Percentiles rank a stretch among this genome's conserved stretches.
These are phyloP conservation scores for Fagopyrum homotropicum DNA, from an alignment of 148 eudicot genomes.

Conservation along the genomic window DNA sequence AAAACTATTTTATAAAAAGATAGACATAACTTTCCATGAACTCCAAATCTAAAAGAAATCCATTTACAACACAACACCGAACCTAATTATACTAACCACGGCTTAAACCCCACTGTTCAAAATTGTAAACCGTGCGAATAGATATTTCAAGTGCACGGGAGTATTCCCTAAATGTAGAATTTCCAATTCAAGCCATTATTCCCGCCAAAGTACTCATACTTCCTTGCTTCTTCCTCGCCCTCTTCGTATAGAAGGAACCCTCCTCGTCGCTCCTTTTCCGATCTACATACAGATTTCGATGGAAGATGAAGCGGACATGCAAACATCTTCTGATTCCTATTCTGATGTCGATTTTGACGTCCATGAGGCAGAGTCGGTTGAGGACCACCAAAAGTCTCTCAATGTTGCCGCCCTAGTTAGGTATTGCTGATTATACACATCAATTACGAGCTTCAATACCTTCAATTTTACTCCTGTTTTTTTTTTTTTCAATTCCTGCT, in stretches of 20 bases:
- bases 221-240: not conserved
- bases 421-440: conserved; percentile 19
- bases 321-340: conserved; percentile 13
- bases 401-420: conserved; percentile 57
- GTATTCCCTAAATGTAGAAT: not conserved
- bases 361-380: not conserved
- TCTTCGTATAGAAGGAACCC: not conserved
- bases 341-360: conserved; percentile 14
- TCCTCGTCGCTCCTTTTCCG: not conserved
- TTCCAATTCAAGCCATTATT: not conserved
- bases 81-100: no score
- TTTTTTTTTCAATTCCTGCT: not conserved
- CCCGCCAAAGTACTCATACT: conserved; percentile 1
- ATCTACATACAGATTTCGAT: conserved; percentile 11
- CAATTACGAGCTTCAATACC: not conserved
- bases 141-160: no score
- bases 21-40: no score
- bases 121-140: no score
- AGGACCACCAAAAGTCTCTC: conserved; percentile 32
- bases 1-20: no score
- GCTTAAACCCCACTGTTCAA: no score
- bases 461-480: not conserved
- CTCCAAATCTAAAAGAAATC: no score
- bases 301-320: conserved; percentile 22
- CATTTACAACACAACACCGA: no score